Evolutionary conservation across 2,329 filamentous ascomycete species (phyloP).

Genomic region (Clathrospora elynae): DNA sequence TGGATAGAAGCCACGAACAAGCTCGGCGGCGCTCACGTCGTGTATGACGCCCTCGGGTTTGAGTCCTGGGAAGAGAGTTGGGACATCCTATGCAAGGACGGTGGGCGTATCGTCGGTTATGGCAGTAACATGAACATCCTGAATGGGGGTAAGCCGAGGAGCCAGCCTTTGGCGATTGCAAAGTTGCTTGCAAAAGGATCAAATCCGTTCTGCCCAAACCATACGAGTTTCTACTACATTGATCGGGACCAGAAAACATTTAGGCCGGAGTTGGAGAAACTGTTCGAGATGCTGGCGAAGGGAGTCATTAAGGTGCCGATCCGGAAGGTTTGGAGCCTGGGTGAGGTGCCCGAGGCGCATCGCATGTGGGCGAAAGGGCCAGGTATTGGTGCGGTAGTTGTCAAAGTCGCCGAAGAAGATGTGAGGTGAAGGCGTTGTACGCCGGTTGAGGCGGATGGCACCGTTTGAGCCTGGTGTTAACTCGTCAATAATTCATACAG

Average conservation of each 20-base stretch:
- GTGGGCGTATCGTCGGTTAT: slow-evolving; percentile 42
- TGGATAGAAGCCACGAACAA: slow-evolving; percentile 56
- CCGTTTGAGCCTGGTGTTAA: too few relatives aligned
- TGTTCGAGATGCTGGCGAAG: slow-evolving; percentile 24
- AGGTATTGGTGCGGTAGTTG: slow-evolving; percentile 36
- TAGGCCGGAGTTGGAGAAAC: slow-evolving; percentile 29
- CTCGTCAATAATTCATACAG: too few relatives aligned
- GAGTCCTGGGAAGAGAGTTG: slow-evolving; percentile 59
- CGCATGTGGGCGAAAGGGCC: slow-evolving; percentile 28
- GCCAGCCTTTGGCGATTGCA: slow-evolving; percentile 20
- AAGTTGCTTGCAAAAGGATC: slow-evolving; percentile 34
- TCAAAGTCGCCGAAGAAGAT: slow-evolving; percentile 22
- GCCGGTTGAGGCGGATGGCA: too few relatives aligned
- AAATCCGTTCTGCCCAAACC: slow-evolving; percentile 31
- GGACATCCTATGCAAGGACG: slow-evolving; percentile 50
- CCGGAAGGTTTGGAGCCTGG: slow-evolving; percentile 33
- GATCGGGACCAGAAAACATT: slow-evolving; percentile 31
- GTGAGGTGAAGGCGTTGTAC: too few relatives aligned
- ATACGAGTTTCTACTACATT: slow-evolving; percentile 38
- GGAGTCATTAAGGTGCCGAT: slow-evolving; percentile 36
- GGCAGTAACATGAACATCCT: slow-evolving; percentile 34
- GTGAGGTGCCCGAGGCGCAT: slow-evolving; percentile 38
- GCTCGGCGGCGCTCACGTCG: slow-evolving; percentile 55
- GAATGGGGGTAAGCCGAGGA: slow-evolving; percentile 26
- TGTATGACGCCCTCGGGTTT: slow-evolving; percentile 58